Evolutionary conservation across 2,329 filamentous ascomycete species (phyloP), one percentile per base, ranked within the genome.

Genomic region (Ophiocordyceps unilateralis): DNA sequence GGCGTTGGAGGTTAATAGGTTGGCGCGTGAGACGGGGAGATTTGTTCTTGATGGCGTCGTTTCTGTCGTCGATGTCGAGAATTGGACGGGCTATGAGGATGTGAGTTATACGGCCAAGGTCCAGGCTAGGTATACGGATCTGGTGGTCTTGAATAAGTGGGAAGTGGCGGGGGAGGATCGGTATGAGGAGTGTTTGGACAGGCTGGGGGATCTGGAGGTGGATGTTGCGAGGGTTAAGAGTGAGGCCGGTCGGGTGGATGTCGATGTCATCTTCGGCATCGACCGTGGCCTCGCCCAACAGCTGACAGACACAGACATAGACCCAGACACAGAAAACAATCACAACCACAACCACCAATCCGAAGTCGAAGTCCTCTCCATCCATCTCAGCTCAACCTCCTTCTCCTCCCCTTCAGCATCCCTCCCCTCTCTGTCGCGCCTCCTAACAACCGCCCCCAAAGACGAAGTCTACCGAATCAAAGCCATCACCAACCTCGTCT

Each of bases 381-480:
- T 93, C n/a, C 77, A 80, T 7, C 63, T 94, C 42, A 77, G 24
- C 67, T 77, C 0, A 67, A 76, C 44, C 70, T 81, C 48, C 70
- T 94, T 8, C 68, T 78, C 44, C 64, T 65, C 10, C 66, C 96
- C 2, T 70, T 95, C 30, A 67, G 70, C 40, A 62, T 36, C 32
- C 17, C 32, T 78, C 0, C 67, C 76, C 44, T 70, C 81, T 48
- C 70, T 95, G 7, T 67, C 78, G 44, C 64, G 65, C 9, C 66
- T 96, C 2, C 70, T 96, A 26, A 67, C 70, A 39, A 62, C 75
- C 0, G 83, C 89, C 0, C 83, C 87, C 1, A 94, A 93, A 57
- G 91, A 98, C 50, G 88, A 96, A 56, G 77, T 93, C 10, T 98
- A 96, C 63, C 78, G 91, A 44, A 96, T 98, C 59, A 98, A 98